phyloP scores from a whole-genome alignment of 2,329 filamentous ascomycete genomes.

The Helotiales sp. region DNA sequence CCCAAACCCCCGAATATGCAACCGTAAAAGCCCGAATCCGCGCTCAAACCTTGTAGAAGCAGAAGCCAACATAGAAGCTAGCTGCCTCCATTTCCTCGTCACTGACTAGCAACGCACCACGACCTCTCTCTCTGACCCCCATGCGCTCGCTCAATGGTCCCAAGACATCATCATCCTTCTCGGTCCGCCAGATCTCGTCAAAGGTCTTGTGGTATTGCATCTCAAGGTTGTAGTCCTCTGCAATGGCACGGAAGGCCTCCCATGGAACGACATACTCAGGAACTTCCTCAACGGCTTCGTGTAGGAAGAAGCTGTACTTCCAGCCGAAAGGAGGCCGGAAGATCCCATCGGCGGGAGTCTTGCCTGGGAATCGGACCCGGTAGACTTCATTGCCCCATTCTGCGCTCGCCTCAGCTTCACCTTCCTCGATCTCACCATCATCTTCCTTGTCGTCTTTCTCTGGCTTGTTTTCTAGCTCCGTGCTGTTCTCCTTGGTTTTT shows the following conservation, averaged over 20 bases:
- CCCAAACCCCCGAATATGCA: background rate
- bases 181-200: constrained; percentile 86
- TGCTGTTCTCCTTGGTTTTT: constrained; percentile 46
- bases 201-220: constrained; percentile 93
- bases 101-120: constrained; percentile 70
- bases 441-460: constrained; percentile 28
- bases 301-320: constrained; percentile 97
- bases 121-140: constrained; percentile 79
- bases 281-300: constrained; percentile 94
- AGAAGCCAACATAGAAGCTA: constrained; percentile 91
- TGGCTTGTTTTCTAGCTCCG: constrained; percentile 40
- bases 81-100: constrained; percentile 92
- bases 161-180: constrained; percentile 82
- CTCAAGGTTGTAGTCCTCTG: constrained; percentile 96
- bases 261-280: constrained; percentile 98
- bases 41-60: constrained; percentile 86
- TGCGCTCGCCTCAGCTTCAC: constrained; percentile 66
- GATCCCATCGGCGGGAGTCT: constrained; percentile 82
- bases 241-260: constrained; percentile 94
- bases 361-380: constrained; percentile 82
- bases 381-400: constrained; percentile 96
- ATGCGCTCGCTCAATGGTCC: constrained; percentile 92
- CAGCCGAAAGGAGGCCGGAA: constrained; percentile 96
- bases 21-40: background rate
- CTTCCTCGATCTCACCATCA: constrained; percentile 60